phyloP scores from a whole-genome alignment of 257 asterid species.

The Nicotiana benthamiana region DNA sequence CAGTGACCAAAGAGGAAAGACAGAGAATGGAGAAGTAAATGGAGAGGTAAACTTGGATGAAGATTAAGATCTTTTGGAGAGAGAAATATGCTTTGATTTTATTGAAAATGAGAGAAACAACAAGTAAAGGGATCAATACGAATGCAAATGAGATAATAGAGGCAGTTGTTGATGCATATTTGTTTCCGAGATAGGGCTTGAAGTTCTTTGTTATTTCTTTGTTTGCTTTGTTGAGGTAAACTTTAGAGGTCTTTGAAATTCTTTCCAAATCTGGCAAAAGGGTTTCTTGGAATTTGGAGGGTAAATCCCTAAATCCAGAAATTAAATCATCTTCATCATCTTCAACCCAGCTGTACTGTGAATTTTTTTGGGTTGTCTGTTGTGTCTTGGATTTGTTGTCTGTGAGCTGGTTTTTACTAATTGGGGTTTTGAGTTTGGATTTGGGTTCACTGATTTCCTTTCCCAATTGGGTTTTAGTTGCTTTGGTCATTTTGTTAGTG shows the following conservation, averaged over 20 bases:
- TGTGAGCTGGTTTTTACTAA: background rate
- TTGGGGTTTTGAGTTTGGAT: constrained; percentile 2
- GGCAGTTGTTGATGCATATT: constrained; percentile 69
- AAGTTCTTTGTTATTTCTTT: constrained; percentile 65
- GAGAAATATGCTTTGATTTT: constrained; percentile 76
- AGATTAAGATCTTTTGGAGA: constrained; percentile 66
- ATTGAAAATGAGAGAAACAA: constrained; percentile 68
- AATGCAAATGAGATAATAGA: constrained; percentile 60
- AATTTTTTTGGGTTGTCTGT: constrained; percentile 19
- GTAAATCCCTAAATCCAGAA: constrained; percentile 51
- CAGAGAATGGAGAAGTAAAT: constrained; percentile 81
- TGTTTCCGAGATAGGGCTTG: constrained; percentile 77
- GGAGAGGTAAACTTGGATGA: constrained; percentile 73
- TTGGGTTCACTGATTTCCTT: background rate
- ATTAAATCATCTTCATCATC: constrained; percentile 51
- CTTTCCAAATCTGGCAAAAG: constrained; percentile 68
- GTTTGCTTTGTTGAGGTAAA: constrained; percentile 54
- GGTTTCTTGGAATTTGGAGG: constrained; percentile 66
- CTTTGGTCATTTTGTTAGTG: background rate
- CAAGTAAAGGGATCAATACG: constrained; percentile 63
- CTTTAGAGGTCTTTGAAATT: constrained; percentile 60
- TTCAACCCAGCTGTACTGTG: constrained; percentile 28
- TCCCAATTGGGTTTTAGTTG: background rate
- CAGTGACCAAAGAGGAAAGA: constrained; percentile 54
- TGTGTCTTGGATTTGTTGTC: constrained; percentile 12